Percentiles rank a stretch among this genome's conserved stretches.
Evolutionary conservation across 2,329 filamentous ascomycete genomes (phyloP).

Genomic region (Exophiala aquamarina): DNA sequence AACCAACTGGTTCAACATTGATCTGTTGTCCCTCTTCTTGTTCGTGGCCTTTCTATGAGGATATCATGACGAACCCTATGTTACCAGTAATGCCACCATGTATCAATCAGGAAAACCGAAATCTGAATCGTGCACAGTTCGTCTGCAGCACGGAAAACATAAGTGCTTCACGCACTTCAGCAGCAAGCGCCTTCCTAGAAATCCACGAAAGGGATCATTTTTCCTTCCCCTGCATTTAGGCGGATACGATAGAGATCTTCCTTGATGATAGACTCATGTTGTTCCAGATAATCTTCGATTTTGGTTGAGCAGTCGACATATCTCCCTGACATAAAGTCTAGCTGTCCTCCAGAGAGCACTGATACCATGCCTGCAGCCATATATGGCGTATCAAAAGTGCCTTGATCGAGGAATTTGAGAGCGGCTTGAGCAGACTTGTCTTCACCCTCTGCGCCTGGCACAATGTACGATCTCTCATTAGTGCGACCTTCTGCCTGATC

Average conservation of each 20-base stretch:
- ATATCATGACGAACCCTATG: too few species aligned
- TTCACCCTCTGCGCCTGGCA: neutral
- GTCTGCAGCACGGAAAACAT: too few species aligned
- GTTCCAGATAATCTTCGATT: constrained; percentile 1
- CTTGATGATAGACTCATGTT: constrained; percentile 1
- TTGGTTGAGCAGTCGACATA: constrained; percentile 4
- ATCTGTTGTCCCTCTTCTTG: too few species aligned
- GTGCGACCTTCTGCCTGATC: constrained; percentile 16
- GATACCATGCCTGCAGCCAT: constrained; percentile 13
- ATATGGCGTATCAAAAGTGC: constrained; percentile 9
- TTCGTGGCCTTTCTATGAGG: too few species aligned
- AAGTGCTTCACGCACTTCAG: too few species aligned
- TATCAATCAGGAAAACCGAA: too few species aligned
- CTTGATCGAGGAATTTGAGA: neutral
- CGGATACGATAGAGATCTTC: constrained; percentile 7
- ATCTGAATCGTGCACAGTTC: too few species aligned
- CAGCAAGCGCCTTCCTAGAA: too few species aligned
- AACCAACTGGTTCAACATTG: too few species aligned
- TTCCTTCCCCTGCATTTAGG: constrained; percentile 2
- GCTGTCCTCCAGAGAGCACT: constrained; percentile 1
- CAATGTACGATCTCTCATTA: constrained; percentile 4
- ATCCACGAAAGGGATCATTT: constrained; percentile 4
- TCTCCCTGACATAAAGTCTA: constrained; percentile 11
- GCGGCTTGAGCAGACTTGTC: constrained; percentile 10
- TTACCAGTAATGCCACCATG: too few species aligned